Conservation (phyloP, 2,329 filamentous ascomycete species). For the Rosellinia necatrix region DNA sequence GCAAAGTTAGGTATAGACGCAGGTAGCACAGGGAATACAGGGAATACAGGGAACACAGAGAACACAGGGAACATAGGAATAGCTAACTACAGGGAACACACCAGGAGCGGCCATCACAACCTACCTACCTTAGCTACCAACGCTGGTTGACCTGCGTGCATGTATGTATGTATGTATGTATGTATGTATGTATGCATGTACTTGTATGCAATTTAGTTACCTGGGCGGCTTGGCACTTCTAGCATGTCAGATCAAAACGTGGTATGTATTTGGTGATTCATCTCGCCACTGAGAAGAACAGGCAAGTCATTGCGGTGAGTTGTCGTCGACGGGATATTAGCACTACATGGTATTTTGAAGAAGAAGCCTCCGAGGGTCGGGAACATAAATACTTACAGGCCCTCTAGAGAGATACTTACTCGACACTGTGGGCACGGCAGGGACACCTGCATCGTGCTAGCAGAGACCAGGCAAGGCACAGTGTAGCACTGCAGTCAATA, state of each 20-base stretch:
- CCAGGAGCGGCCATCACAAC: neutral
- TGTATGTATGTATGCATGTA: neutral
- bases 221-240: slow-evolving; percentile 1
- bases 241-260: slow-evolving; percentile 14
- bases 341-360: no score
- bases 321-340: slow-evolving; percentile 5
- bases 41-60: no score
- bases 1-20: slow-evolving; percentile 8
- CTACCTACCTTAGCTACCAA: no score
- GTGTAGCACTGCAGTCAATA: no score
- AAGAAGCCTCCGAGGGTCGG: no score
- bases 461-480: no score
- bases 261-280: slow-evolving; percentile 11
- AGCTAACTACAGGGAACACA: no score
- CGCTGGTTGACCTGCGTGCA: neutral
- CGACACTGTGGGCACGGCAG: no score
- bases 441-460: no score
- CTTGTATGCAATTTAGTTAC: neutral
- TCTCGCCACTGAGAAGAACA: neutral
- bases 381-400: neutral
- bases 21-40: no score
- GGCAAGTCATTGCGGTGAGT: slow-evolving; percentile 21
- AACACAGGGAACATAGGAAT: no score
- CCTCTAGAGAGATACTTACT: no score
- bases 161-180: neutral